These are phyloP conservation scores for Persicaria maculosa DNA, from an alignment of 148 eudicot genomes.

Conservation along the genomic window DNA sequence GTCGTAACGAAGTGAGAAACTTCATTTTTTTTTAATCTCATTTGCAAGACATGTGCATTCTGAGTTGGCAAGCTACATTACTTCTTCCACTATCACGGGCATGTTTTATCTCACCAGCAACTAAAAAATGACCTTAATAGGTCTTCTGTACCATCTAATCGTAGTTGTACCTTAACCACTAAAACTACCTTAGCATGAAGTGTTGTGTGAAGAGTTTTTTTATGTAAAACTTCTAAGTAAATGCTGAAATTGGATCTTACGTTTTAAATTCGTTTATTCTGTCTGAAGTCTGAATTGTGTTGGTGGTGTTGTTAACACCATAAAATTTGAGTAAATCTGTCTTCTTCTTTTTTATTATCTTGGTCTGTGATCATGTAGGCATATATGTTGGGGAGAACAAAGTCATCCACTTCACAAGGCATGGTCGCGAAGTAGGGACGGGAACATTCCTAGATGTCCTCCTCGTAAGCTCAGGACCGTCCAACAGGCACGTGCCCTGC, in stretches of 20 bases:
- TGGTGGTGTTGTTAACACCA: neutral
- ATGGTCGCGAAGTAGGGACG: conserved; percentile 82
- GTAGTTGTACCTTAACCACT: too few species aligned
- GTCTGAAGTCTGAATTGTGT: neutral
- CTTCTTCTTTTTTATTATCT: neutral
- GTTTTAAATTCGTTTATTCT: neutral
- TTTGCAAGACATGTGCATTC: neutral
- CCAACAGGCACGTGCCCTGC: conserved; percentile 43
- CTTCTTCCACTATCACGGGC: too few species aligned
- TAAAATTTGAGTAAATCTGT: neutral
- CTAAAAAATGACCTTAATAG: too few species aligned
- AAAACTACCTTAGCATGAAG: too few species aligned
- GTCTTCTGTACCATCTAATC: too few species aligned
- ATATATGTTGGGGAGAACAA: conserved; percentile 62
- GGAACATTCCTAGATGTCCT: conserved; percentile 67
- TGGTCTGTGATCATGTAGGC: conserved; percentile 28
- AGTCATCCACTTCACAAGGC: conserved; percentile 88
- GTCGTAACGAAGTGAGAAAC: neutral
- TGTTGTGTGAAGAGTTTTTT: too few species aligned
- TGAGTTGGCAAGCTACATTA: too few species aligned
- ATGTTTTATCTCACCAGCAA: too few species aligned
- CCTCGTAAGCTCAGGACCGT: conserved; percentile 68
- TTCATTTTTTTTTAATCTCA: neutral
- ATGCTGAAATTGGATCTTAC: neutral
- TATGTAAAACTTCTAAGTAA: too few species aligned